Evolutionary conservation across 352 stramenopile genomes (phyloP).

Genomic region (Pythium rishiriense): DNA sequence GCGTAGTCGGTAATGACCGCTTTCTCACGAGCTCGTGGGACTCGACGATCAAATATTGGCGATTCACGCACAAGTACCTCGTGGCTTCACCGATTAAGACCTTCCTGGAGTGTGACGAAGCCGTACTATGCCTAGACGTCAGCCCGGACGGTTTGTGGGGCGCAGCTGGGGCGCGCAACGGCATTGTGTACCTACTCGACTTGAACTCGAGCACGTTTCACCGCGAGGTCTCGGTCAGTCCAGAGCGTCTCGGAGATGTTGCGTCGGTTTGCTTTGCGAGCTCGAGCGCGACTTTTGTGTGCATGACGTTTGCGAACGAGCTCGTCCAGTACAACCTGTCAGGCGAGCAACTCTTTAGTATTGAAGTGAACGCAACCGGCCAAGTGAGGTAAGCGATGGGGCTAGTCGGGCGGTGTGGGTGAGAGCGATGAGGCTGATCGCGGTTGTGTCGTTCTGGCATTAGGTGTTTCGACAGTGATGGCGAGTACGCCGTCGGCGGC

Average conservation of each 20-base stretch:
- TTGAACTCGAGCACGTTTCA: constrained; percentile 31
- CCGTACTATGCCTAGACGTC: constrained; percentile 65
- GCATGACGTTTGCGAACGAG: constrained; percentile 72
- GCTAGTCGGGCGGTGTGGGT: neutral
- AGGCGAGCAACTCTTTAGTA: constrained; percentile 47
- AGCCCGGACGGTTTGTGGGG: constrained; percentile 52
- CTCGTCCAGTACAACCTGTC: constrained; percentile 55
- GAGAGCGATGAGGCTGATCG: neutral
- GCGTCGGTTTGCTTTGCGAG: constrained; percentile 54
- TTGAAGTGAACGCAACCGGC: constrained; percentile 50
- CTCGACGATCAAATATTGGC: constrained; percentile 75
- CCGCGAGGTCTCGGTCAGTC: constrained; percentile 40
- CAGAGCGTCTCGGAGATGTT: constrained; percentile 38
- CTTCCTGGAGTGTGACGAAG: constrained; percentile 65
- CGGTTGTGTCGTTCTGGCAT: constrained; percentile 7
- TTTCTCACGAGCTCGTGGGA: constrained; percentile 82
- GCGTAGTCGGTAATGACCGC: constrained; percentile 43
- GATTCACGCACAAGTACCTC: constrained; percentile 58
- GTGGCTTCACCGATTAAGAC: constrained; percentile 48
- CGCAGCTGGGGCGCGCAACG: constrained; percentile 59
- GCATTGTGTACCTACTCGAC: constrained; percentile 54
- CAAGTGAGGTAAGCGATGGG: constrained; percentile 46
- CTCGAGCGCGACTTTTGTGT: constrained; percentile 58
- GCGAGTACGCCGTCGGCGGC: constrained; percentile 65
- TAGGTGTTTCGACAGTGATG: constrained; percentile 64